Evolutionary conservation across 2,329 filamentous ascomycete species (phyloP), one percentile per base, ranked within the genome.

Genomic region (Metarhizium guizhouense): DNA sequence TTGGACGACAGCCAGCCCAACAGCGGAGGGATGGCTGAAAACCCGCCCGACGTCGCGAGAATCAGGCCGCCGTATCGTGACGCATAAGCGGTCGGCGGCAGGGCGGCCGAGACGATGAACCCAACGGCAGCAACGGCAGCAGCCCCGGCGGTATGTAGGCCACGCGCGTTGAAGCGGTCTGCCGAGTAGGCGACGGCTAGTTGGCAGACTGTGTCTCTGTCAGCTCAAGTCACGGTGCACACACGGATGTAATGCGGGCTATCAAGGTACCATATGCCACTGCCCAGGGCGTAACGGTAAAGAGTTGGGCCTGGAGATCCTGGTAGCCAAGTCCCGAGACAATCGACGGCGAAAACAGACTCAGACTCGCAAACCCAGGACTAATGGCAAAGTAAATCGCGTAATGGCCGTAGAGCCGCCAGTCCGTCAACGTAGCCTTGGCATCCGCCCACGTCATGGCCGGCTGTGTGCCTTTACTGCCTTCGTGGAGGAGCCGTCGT

Each of bases 1-100:
- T 90, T 90, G 45, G 81, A 83, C 8, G 82, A 83, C 6, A 88
- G 72, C 85, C 85, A 88, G n/a, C 84, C 85, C 1, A 87, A 74
- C 57, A 90, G 75, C 0, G 85, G 84, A 0, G 86, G 85, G 49
- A 88, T 86, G 60, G 82, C 85, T 1, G 83, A 78, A 58, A 90
- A 90, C 0, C 85, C 76, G 1, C 87, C 86, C 2, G 81, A 79
- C 1, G 83, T 76, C 0, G 84, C 85, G 43, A 90, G 73, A 36
- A 89, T 86, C 10, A 90, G 76, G 58, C 84, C 86, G 40, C 82
- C 85, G 64, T 89, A 89, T n/a, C 86, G 81, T 16, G 69, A 65
- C 10, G 73, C 61, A 63, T 85, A 88, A 3, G 80, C 75, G 47
- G 81, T 73, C 0, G 83, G 69, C 0, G 86, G 83, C 2, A 88